A percentile compares a stretch with the other conserved stretches of the same genome.
Evolutionary conservation across 2,329 filamentous ascomycete genomes (phyloP).

Genomic region (Microthyrium microscopicum): DNA sequence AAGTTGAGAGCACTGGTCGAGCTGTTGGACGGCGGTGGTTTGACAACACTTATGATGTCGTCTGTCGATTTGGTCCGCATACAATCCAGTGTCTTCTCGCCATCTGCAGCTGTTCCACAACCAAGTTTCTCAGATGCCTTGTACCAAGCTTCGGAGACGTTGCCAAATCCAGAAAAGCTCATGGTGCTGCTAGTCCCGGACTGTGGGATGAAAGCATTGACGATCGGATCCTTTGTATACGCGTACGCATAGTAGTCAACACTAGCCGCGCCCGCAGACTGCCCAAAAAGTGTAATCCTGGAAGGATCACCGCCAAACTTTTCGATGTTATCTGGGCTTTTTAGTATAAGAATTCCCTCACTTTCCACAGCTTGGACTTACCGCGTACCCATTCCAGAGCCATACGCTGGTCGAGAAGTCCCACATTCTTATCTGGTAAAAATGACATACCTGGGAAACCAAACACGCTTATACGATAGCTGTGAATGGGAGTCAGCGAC

Average conservation of each 20-base stretch:
- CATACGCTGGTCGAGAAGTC: constrained; percentile 13
- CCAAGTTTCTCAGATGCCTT: constrained; percentile 2
- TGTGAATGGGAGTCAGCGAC: not conserved
- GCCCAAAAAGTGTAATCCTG: constrained; percentile 12
- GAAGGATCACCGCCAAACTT: constrained; percentile 11
- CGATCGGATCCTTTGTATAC: constrained; percentile 9
- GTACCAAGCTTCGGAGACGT: not conserved
- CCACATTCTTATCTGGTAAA: constrained; percentile 8
- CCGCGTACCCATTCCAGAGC: constrained; percentile 13
- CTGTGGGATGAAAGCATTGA: constrained; percentile 8
- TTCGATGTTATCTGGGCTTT: constrained; percentile 11
- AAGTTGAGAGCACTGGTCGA: not conserved
- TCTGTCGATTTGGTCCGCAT: not conserved
- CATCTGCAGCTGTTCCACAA: not conserved
- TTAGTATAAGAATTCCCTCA: too few relatives aligned
- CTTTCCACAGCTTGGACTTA: too few relatives aligned
- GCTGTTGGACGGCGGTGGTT: not conserved
- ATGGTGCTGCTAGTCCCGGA: constrained; percentile 5
- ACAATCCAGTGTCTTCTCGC: not conserved
- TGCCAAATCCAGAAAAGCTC: not conserved
- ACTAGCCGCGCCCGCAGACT: constrained; percentile 13
- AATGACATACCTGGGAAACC: constrained; percentile 9
- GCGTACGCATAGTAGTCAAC: constrained; percentile 10
- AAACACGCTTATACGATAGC: constrained; percentile 10
- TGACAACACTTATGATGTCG: not conserved